Percentiles rank a stretch among this genome's conserved stretches.
These are phyloP conservation scores for Candida golubevii DNA, from an alignment of 805 yeast species.

Conservation along the genomic window DNA sequence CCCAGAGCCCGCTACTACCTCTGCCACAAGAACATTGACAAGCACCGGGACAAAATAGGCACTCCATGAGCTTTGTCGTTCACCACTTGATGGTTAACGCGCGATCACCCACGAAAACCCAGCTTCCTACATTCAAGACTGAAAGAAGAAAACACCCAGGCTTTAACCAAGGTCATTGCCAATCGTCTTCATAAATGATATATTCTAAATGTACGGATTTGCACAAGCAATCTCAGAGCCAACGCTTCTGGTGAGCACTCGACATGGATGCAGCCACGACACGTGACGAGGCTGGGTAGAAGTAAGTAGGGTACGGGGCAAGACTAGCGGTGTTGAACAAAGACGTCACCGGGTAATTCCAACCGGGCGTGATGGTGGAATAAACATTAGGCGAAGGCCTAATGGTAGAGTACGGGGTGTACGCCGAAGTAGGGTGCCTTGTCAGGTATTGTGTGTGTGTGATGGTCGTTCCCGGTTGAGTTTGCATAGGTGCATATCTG, in stretches of 20 bases:
- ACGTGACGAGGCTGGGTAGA: constrained; percentile 57
- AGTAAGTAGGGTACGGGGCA: constrained; percentile 64
- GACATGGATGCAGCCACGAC: constrained; percentile 37
- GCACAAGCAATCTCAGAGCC: constrained; percentile 21
- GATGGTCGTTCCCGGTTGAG: constrained; percentile 71
- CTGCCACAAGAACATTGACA: no score
- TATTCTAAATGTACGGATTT: no score
- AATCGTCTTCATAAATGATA: no score
- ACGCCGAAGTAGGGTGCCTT: constrained; percentile 64
- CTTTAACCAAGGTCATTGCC: no score
- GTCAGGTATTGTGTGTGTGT: constrained; percentile 66
- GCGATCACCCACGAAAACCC: no score
- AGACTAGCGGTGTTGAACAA: constrained; percentile 65
- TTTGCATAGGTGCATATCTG: constrained; percentile 90
- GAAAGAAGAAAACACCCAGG: no score
- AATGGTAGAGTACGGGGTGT: constrained; percentile 47
- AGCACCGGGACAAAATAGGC: no score
- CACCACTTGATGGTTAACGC: no score
- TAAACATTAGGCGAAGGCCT: constrained; percentile 38
- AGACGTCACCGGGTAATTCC: constrained; percentile 68
- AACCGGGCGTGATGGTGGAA: constrained; percentile 81
- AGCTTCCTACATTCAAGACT: no score
- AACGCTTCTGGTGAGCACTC: constrained; percentile 33
- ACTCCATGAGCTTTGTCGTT: no score
- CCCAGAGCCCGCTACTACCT: no score